phyloP scores from a whole-genome alignment of 164 flowering plant genomes.

The Umbilicus rupestris region DNA sequence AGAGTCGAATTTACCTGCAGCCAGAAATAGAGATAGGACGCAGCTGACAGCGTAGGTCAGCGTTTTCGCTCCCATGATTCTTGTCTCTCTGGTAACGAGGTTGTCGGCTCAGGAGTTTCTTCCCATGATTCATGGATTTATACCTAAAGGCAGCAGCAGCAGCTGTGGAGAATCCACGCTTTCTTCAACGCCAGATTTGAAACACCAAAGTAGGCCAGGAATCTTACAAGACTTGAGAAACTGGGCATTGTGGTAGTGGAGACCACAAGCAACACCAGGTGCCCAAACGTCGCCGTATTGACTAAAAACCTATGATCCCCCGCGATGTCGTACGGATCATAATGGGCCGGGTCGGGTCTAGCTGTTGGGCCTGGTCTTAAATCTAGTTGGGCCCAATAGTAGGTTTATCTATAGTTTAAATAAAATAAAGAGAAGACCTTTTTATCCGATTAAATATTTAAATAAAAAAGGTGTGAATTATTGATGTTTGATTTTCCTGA shows the following conservation, averaged over 20 bases:
- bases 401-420: too few species aligned
- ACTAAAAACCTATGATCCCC: too few species aligned
- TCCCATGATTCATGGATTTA: slow-evolving; percentile 18
- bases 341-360: too few species aligned
- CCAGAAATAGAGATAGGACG: slow-evolving; percentile 19
- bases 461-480: too few species aligned
- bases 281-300: too few species aligned
- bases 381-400: too few species aligned
- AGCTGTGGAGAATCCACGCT: slow-evolving; percentile 35
- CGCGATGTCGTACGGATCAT: too few species aligned
- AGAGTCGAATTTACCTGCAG: slow-evolving; percentile 33
- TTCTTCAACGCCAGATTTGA: slow-evolving; percentile 29
- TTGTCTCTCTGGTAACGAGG: slow-evolving; percentile 7
- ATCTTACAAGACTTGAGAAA: slow-evolving; percentile 45
- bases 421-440: too few species aligned
- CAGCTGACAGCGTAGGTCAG: slow-evolving; percentile 19
- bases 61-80: slow-evolving; percentile 25
- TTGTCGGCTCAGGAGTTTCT: too few species aligned
- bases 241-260: slow-evolving; percentile 40
- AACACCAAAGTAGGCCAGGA: slow-evolving; percentile 16
- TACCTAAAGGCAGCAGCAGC: background rate
- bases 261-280: slow-evolving; percentile 46
- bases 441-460: too few species aligned
- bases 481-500: too few species aligned
- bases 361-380: too few species aligned